phyloP scores from a whole-genome alignment of 2,329 filamentous ascomycete species.

The Exophiala dermatitidis region DNA sequence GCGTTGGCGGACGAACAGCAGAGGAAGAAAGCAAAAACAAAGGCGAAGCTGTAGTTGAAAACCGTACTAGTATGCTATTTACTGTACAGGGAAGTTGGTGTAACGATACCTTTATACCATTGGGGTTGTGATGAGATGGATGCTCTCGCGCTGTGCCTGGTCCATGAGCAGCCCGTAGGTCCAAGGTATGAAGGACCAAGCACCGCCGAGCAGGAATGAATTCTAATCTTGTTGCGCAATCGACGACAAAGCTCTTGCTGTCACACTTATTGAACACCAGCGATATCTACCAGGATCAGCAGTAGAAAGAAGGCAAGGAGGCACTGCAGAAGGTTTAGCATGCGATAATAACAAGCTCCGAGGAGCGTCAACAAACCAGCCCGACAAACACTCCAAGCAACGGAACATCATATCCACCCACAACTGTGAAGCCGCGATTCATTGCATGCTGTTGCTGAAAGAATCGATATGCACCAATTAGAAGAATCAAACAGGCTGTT shows the following conservation, averaged over 20 bases:
- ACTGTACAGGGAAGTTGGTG: neutral
- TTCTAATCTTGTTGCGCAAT: no score
- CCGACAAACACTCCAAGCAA: neutral
- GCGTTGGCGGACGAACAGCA: neutral
- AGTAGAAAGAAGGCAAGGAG: neutral
- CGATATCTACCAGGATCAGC: neutral
- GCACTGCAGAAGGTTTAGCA: neutral
- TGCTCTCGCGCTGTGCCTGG: no score
- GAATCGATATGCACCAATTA: slow-evolving; percentile 47
- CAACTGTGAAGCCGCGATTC: slow-evolving; percentile 24
- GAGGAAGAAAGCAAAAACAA: neutral
- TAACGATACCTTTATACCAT: neutral
- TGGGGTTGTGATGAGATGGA: neutral
- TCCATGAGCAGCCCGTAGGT: no score
- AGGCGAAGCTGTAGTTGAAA: neutral
- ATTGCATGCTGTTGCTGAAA: slow-evolving; percentile 51
- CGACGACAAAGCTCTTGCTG: neutral
- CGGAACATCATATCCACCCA: neutral
- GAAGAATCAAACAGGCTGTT: slow-evolving; percentile 39
- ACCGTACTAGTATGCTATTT: neutral
- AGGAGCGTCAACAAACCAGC: neutral
- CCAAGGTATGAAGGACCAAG: no score
- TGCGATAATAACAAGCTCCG: neutral
- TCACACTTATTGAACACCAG: neutral
- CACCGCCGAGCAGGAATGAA: no score